A percentile compares a stretch with the other conserved stretches of the same genome.
These are phyloP conservation scores for Solanum hybrid DNA, from an alignment of 305 asterid species.

Conservation along the genomic window DNA sequence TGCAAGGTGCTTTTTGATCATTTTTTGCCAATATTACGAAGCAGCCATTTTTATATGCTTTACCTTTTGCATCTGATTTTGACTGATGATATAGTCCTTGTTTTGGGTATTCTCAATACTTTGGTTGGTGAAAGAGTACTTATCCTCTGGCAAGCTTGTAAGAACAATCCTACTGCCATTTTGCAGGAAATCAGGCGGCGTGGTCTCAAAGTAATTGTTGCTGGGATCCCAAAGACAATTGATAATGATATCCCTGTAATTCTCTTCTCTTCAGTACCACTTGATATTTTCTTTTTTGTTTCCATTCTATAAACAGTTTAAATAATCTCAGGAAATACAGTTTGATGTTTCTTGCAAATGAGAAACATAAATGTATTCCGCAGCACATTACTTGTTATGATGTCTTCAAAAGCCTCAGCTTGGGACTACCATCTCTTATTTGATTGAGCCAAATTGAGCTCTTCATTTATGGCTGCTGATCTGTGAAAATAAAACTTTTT, in stretches of 20 bases:
- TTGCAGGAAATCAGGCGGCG: slow-evolving; percentile 26
- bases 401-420: not conserved
- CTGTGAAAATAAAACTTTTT: not conserved
- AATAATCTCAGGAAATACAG: not conserved
- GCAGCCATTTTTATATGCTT: not conserved
- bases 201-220: slow-evolving; percentile 21
- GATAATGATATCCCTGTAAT: slow-evolving; percentile 27
- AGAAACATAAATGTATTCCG: not conserved
- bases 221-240: slow-evolving; percentile 55
- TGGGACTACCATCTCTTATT: not conserved
- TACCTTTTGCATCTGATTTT: not conserved
- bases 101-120: not conserved
- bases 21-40: not conserved
- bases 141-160: not conserved
- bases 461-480: not conserved
- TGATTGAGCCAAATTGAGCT: not conserved
- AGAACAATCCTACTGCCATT: not conserved
- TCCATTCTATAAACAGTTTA: not conserved
- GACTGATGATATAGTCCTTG: not conserved
- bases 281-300: not conserved
- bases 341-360: slow-evolving; percentile 3
- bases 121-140: not conserved
- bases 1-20: not conserved
- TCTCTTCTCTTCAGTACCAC: slow-evolving; percentile 7
- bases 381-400: not conserved